Evolutionary conservation across 2,329 filamentous ascomycete species (phyloP), one percentile per base, ranked within the genome.

Genomic region (Cladophialophora immunda): DNA sequence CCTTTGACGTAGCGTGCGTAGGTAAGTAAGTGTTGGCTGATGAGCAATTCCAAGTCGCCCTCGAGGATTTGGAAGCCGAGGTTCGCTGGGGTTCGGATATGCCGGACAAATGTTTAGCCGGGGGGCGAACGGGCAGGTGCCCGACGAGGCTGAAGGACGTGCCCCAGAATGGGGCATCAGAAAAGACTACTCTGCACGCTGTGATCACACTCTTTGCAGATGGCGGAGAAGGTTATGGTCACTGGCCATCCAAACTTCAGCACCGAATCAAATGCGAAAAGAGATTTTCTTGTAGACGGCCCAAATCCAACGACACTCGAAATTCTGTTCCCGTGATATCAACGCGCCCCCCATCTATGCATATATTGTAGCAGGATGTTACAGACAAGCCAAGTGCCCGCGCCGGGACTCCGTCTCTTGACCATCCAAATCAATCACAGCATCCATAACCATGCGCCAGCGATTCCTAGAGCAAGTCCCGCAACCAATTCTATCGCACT

Each of bases 401-500:
- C 38, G 15, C 11, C 15, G 34, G 1, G 15, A 30, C 4, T 30
- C 8, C 2, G 13, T 15, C 9, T 38, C 34, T 11, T 38, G 15
- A 17, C 9, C 4, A 11, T 50, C 45, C 4, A 11, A 15, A 4
- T 11, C 45, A 41, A 58, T 58, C 29, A 61, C 29, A 61, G 25
- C 19, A 61, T 55, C 52, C 50, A 56, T 25, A 64, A n/a, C 53
- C 30, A 52, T 27, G 54, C 62, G 13, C 64, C 64, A 45, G 53
- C 38, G 9, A 62, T 34, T 30, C 64, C 54, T 54, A 66, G 32
- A 17, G 34, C 41, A 45, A 66, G 58, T 15, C 58, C 58, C n/a
- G 32, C 41, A 32, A 54, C n/a, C 54, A 66, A 58, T n/a, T 57
- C 58, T 34, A 15, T 57, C 41, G 57, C 47, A 54, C 58, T 62